phyloP scores from a whole-genome alignment of 176 grass and related monocot species.

The Juncus inflexus region DNA sequence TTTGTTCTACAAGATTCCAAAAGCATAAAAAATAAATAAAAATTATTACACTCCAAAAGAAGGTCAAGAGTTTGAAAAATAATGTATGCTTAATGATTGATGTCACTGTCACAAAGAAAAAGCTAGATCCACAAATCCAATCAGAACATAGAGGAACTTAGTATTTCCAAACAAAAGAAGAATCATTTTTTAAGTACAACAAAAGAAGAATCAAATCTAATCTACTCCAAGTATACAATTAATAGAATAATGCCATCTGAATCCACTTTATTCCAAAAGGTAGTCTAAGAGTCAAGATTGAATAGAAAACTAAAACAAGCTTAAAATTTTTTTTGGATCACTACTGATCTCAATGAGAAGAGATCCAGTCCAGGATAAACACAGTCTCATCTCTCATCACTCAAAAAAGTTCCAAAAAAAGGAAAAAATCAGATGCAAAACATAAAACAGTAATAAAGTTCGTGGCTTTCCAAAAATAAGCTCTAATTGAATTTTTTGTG shows the following conservation, averaged over 20 bases:
- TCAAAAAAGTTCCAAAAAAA: too few relatives aligned
- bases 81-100: background rate
- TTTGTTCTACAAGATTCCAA: background rate
- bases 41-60: background rate
- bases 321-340: constrained; percentile 1
- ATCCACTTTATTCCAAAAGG: background rate
- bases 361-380: background rate
- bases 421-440: too few relatives aligned
- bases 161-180: background rate
- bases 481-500: too few relatives aligned
- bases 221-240: background rate
- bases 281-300: constrained; percentile 10
- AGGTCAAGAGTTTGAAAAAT: background rate
- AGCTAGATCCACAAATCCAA: background rate
- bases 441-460: too few relatives aligned
- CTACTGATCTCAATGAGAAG: background rate
- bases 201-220: background rate
- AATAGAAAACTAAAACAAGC: constrained; percentile 9
- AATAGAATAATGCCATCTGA: constrained; percentile 7
- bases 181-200: too few relatives aligned
- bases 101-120: constrained; percentile 8
- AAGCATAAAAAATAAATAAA: constrained; percentile 4
- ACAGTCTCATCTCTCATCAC: too few relatives aligned
- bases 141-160: background rate
- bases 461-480: background rate